Conservation (phyloP, 495 filamentous ascomycete genomes). For the Talaromyces trachyspermus region DNA sequence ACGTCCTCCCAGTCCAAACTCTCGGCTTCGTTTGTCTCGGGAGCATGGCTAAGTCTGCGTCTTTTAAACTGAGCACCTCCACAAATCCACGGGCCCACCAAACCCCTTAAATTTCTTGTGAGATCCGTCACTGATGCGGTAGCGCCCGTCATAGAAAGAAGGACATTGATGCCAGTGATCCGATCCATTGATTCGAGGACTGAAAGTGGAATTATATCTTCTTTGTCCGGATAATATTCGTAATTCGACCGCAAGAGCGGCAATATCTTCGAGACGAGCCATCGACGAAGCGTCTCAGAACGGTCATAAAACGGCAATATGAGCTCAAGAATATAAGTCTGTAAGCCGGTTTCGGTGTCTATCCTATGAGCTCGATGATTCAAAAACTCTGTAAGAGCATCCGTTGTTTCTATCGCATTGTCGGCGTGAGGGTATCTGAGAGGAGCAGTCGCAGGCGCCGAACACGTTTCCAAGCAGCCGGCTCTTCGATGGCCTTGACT, state of each 20-base stretch:
- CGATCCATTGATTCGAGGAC: constrained; percentile 49
- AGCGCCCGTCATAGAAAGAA: constrained; percentile 57
- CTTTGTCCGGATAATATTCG: constrained; percentile 67
- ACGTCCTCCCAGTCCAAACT: constrained; percentile 64
- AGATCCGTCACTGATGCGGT: constrained; percentile 38
- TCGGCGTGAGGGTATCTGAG: constrained; percentile 45
- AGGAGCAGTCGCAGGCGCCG: constrained; percentile 63
- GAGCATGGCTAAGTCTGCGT: constrained; percentile 9
- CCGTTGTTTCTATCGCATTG: constrained; percentile 32
- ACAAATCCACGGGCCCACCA: constrained; percentile 80
- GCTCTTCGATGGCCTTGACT: constrained; percentile 54
- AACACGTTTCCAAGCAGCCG: constrained; percentile 60
- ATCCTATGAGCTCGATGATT: constrained; percentile 68
- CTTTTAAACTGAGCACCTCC: constrained; percentile 56
- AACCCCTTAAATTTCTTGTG: constrained; percentile 63
- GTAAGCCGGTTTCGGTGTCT: constrained; percentile 69
- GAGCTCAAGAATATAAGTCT: constrained; percentile 64
- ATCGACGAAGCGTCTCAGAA: constrained; percentile 57
- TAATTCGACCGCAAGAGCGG: constrained; percentile 75
- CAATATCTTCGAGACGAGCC: constrained; percentile 72
- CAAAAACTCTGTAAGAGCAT: constrained; percentile 62
- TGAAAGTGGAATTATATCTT: constrained; percentile 51
- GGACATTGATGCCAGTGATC: constrained; percentile 53
- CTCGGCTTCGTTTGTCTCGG: constrained; percentile 13
- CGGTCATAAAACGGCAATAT: constrained; percentile 67